Percentiles rank a stretch among this genome's conserved stretches.
phyloP scores from a whole-genome alignment of 2,329 filamentous ascomycete species.

The Trichoderma pleuroti region DNA sequence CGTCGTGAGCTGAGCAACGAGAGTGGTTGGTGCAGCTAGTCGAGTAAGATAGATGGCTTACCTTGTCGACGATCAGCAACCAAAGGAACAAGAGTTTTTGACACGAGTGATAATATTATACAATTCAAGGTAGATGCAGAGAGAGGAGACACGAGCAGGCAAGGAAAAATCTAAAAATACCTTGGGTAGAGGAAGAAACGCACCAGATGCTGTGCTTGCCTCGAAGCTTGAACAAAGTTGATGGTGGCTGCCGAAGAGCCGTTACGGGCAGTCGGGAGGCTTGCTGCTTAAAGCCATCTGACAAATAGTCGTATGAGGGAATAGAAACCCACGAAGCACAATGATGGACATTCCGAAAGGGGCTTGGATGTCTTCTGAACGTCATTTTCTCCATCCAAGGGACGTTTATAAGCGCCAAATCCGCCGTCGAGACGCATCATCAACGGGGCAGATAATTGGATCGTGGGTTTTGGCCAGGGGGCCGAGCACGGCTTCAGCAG shows the following conservation, averaged over 20 bases:
- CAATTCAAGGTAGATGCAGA: not conserved
- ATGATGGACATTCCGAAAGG: not conserved
- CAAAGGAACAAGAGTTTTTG: not conserved
- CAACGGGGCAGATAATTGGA: not conserved
- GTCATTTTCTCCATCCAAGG: slow-evolving; percentile 8
- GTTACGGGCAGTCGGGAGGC: slow-evolving; percentile 1
- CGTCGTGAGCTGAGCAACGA: not conserved
- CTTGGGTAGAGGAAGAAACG: too few species aligned
- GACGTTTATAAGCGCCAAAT: not conserved
- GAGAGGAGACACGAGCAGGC: not conserved
- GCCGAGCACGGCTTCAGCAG: not conserved
- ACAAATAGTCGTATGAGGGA: slow-evolving; percentile 2
- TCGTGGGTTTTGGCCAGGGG: not conserved
- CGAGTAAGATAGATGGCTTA: not conserved
- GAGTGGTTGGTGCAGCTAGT: slow-evolving; percentile 9
- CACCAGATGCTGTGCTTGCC: not conserved
- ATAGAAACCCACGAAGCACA: not conserved
- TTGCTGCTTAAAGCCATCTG: not conserved
- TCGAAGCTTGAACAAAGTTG: not conserved
- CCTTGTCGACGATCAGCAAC: not conserved
- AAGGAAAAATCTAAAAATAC: not conserved
- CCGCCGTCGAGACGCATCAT: not conserved
- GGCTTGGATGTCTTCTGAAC: not conserved
- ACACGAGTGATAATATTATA: not conserved
- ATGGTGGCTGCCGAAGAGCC: slow-evolving; percentile 5